phyloP scores from a whole-genome alignment of 306 rosid genomes.

The Pyrus bretschneideri region DNA sequence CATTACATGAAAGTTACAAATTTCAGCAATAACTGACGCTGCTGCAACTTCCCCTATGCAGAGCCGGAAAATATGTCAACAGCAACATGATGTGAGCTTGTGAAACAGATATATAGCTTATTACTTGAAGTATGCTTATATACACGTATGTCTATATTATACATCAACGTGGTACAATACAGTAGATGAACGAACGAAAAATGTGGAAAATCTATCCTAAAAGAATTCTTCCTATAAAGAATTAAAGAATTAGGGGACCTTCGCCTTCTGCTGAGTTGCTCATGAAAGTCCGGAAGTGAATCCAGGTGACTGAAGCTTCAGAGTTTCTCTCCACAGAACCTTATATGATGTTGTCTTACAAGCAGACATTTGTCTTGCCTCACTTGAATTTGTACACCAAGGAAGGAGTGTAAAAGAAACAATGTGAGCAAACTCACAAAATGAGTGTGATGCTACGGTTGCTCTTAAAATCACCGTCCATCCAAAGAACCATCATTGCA shows the following conservation, averaged over 20 bases:
- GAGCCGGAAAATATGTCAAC: neutral
- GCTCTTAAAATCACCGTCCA: neutral
- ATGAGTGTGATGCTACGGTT: neutral
- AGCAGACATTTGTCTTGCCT: slow-evolving; percentile 11
- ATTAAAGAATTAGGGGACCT: slow-evolving; percentile 43
- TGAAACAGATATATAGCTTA: neutral
- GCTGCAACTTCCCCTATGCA: neutral
- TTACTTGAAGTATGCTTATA: slow-evolving; percentile 6
- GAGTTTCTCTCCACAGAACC: neutral
- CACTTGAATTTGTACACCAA: neutral
- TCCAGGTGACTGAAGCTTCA: neutral
- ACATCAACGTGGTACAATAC: slow-evolving; percentile 19
- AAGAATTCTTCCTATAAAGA: slow-evolving; percentile 38
- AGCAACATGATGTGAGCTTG: neutral
- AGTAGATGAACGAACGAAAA: slow-evolving; percentile 27
- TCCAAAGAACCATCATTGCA: slow-evolving; percentile 12
- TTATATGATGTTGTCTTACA: slow-evolving; percentile 10
- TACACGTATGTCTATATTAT: slow-evolving; percentile 17
- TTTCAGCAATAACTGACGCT: neutral
- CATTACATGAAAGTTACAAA: neutral
- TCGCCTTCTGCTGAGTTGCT: neutral
- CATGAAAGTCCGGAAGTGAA: neutral
- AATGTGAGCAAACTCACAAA: slow-evolving; percentile 14
- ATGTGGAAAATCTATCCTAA: slow-evolving; percentile 27
- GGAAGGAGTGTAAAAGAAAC: neutral